Evolutionary conservation across 495 filamentous ascomycete genomes (phyloP).

Genomic region (Neurospora sp.): DNA sequence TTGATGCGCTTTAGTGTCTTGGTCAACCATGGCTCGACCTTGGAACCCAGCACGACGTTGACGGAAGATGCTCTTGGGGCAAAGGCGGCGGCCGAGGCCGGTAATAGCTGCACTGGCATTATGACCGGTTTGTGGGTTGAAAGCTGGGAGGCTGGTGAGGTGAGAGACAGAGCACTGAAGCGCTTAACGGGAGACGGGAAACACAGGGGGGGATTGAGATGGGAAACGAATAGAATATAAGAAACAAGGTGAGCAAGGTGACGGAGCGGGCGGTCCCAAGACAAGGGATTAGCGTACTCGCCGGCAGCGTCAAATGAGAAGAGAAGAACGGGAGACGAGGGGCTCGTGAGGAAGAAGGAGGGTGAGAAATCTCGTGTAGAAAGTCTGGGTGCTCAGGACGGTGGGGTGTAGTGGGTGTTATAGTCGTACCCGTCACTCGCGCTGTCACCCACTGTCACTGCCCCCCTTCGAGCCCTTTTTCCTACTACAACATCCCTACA

Average conservation of each 20-base stretch:
- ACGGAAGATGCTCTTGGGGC: slow-evolving; percentile 84
- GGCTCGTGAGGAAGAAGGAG: slow-evolving; percentile 38
- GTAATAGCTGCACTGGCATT: slow-evolving; percentile 89
- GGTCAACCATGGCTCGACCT: slow-evolving; percentile 96
- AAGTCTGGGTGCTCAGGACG: slow-evolving; percentile 23
- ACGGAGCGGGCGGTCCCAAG: slow-evolving; percentile 46
- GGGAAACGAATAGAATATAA: slow-evolving; percentile 46
- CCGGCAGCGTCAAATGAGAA: slow-evolving; percentile 41
- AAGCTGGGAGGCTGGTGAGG: slow-evolving; percentile 11
- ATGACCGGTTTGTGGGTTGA: slow-evolving; percentile 25
- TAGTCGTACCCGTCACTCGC: slow-evolving; percentile 19
- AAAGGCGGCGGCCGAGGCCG: slow-evolving; percentile 92
- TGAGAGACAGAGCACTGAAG: slow-evolving; percentile 39
- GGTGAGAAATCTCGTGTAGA: slow-evolving; percentile 36
- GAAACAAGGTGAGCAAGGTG: slow-evolving; percentile 39
- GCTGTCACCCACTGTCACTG: slow-evolving; percentile 2
- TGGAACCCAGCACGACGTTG: slow-evolving; percentile 86
- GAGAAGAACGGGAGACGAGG: slow-evolving; percentile 38
- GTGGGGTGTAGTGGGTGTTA: slow-evolving; percentile 24
- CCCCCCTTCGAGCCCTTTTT: slow-evolving; percentile 1
- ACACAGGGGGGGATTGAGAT: slow-evolving; percentile 12
- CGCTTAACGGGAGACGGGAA: slow-evolving; percentile 35
- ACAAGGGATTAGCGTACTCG: slow-evolving; percentile 49
- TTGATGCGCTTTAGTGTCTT: slow-evolving; percentile 95
- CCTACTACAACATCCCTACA: neutral